Conservation (phyloP, 441 rosid species). For the Populus hybrid region DNA sequence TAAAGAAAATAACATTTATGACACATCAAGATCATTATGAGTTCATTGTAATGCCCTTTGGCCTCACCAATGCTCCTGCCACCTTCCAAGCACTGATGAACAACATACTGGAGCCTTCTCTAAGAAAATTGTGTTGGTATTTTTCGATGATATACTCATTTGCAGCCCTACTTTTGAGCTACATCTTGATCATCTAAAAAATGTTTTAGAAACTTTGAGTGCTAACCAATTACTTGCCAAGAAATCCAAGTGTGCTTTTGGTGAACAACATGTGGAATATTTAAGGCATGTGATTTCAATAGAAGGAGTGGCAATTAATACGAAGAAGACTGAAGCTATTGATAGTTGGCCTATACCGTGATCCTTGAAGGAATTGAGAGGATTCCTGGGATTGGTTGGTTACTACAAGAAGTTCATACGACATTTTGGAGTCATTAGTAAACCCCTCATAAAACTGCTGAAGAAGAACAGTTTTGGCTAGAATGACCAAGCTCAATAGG, state of each 20-base stretch:
- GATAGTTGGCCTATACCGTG: too few species aligned
- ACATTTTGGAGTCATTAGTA: neutral
- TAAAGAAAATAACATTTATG: neutral
- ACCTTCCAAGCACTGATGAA: neutral
- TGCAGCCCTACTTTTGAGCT: neutral
- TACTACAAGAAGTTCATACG: neutral
- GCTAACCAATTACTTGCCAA: neutral
- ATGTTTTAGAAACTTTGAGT: neutral
- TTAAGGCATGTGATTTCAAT: neutral
- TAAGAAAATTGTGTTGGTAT: neutral
- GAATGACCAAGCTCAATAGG: neutral
- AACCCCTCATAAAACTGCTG: neutral
- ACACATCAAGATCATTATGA: neutral
- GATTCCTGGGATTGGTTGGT: neutral
- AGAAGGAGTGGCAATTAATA: neutral
- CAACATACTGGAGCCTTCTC: accelerated
- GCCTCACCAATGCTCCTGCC: neutral
- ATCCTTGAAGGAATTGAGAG: neutral
- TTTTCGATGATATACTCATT: neutral
- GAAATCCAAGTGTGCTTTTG: neutral
- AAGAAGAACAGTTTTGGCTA: neutral
- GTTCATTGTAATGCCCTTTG: neutral
- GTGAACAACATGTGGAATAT: neutral
- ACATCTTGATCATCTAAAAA: neutral
- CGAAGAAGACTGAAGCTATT: neutral